Percentiles rank a stretch among this genome's conserved stretches.
Evolutionary conservation across 306 rosid genomes (phyloP).

Genomic region (Quercus cerris): DNA sequence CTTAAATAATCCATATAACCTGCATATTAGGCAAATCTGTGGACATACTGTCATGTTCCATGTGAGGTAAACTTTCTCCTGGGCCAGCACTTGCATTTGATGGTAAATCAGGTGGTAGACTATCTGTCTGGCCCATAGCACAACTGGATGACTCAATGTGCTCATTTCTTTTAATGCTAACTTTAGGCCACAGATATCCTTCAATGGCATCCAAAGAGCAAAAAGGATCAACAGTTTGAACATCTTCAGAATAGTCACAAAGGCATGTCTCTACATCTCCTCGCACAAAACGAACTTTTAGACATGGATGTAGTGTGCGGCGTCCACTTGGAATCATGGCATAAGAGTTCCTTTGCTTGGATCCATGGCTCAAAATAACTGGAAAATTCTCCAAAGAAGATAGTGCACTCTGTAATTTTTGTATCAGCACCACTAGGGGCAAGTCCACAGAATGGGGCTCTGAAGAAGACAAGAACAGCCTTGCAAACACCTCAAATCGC

Average conservation of each 20-base stretch:
- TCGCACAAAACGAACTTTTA: slow-evolving; percentile 70
- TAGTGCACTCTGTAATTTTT: slow-evolving; percentile 70
- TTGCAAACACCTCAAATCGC: slow-evolving; percentile 78
- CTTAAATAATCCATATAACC: slow-evolving; percentile 34
- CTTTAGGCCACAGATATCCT: slow-evolving; percentile 75
- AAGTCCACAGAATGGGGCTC: slow-evolving; percentile 42
- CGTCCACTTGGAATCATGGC: slow-evolving; percentile 68
- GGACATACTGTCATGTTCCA: slow-evolving; percentile 34
- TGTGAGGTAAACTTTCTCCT: slow-evolving; percentile 30
- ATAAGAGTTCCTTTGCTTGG: slow-evolving; percentile 57
- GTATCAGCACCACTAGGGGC: slow-evolving; percentile 54
- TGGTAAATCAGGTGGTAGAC: slow-evolving; percentile 41
- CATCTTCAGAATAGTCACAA: slow-evolving; percentile 53
- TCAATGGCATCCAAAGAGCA: slow-evolving; percentile 70
- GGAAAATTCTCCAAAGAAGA: slow-evolving; percentile 88
- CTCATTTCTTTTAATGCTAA: slow-evolving; percentile 34
- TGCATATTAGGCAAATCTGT: slow-evolving; percentile 50
- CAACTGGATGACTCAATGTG: slow-evolving; percentile 27
- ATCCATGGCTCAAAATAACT: slow-evolving; percentile 58
- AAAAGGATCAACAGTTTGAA: slow-evolving; percentile 72
- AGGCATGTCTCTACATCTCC: slow-evolving; percentile 68
- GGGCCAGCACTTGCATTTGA: slow-evolving; percentile 45
- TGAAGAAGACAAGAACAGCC: slow-evolving; percentile 47
- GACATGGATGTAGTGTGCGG: slow-evolving; percentile 57
- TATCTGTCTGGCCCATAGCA: slow-evolving; percentile 41